Base-by-base conservation (phyloP, 2,329 filamentous ascomycete genomes). In the Cladophialophora bantiana region DNA sequence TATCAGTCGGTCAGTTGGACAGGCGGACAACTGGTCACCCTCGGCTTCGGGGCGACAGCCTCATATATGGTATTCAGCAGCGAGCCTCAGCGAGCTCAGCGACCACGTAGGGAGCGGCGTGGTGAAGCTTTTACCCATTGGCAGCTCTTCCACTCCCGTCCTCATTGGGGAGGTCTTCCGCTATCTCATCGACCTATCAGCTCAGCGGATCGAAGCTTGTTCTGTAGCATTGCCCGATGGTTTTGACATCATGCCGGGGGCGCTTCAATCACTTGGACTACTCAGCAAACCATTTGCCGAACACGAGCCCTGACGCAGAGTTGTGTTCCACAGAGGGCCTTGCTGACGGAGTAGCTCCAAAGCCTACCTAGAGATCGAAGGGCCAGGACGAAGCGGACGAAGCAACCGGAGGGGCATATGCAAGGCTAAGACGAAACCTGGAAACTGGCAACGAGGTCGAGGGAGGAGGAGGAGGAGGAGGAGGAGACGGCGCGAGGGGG, bases 41-140 rank as follows among this genome's bases (percentile, higher is more conserved):
- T 50, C 45, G 45, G 18, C 15, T 20, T 50, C 45, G 45, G 45
- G 45, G 45, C 45, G 45, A 10, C 20, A 26, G 45, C 13, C 45
- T 50, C 45, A 50, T 50, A 50, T 50, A 50, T 50, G 45, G 45
- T 31, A 50, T 50, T 12, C 45, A 18, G 45, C 18, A 50, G 45
- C 45, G 45, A 50, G 45, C 20, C 18, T 50, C 45, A 50, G 4
- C 15, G 45, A 50, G 45, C 18, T 26, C 18, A 50, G 45, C 18
- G 26, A 12, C 45, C 26, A 13, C 18, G 45, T 50, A 48, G n/a
- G n/a, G 7, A 10, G n/a, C 42, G 9, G 7, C 7, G 7, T 7
- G 18, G 42, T 48, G n/a, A 48, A 20, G n/a, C 2, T 48, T 20
- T 20, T 48, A 48, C 10, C n/a, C n/a, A 20, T 48, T 12, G 45